Percentiles rank a stretch among this genome's conserved stretches.
These are phyloP conservation scores for Xylariaceae sp. DNA, from an alignment of 2,329 filamentous ascomycete species.

Conservation along the genomic window DNA sequence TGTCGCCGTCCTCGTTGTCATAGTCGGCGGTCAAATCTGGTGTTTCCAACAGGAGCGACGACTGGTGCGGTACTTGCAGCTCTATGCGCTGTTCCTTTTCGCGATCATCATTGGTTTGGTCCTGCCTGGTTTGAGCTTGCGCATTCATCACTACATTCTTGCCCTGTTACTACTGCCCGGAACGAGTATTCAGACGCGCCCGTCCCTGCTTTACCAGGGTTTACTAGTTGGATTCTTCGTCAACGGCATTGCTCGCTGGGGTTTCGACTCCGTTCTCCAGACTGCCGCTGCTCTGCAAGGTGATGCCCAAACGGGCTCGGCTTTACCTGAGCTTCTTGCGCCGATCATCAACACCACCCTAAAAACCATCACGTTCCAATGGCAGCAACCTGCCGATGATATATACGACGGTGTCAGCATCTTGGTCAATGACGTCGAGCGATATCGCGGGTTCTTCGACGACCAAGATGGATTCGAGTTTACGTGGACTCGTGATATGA, in stretches of 20 bases:
- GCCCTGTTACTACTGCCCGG: slow-evolving; percentile 82
- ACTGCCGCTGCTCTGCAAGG: slow-evolving; percentile 69
- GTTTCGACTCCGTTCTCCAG: slow-evolving; percentile 84
- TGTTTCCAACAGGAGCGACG: slow-evolving; percentile 82
- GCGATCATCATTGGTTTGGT: slow-evolving; percentile 67
- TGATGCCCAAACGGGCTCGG: slow-evolving; percentile 60
- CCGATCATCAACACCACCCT: slow-evolving; percentile 47
- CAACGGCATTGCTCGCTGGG: slow-evolving; percentile 92
- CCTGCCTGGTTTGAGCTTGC: slow-evolving; percentile 72
- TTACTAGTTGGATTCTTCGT: slow-evolving; percentile 86
- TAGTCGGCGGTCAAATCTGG: slow-evolving; percentile 75
- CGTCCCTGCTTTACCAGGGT: slow-evolving; percentile 82
- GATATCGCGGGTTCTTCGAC: slow-evolving; percentile 68
- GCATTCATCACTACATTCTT: slow-evolving; percentile 91
- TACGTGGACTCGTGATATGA: slow-evolving; percentile 53
- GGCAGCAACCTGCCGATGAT: slow-evolving; percentile 44
- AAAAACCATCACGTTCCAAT: slow-evolving; percentile 63
- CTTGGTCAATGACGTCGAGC: slow-evolving; percentile 81
- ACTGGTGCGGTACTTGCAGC: slow-evolving; percentile 69
- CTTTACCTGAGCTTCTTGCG: slow-evolving; percentile 51
- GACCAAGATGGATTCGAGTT: slow-evolving; percentile 50
- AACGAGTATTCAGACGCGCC: slow-evolving; percentile 82
- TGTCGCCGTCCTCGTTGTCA: slow-evolving; percentile 62
- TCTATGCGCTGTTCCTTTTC: slow-evolving; percentile 67
- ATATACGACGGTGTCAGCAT: slow-evolving; percentile 73